phyloP scores from a whole-genome alignment of 805 yeast species.

The Metschnikowia lochheadii region DNA sequence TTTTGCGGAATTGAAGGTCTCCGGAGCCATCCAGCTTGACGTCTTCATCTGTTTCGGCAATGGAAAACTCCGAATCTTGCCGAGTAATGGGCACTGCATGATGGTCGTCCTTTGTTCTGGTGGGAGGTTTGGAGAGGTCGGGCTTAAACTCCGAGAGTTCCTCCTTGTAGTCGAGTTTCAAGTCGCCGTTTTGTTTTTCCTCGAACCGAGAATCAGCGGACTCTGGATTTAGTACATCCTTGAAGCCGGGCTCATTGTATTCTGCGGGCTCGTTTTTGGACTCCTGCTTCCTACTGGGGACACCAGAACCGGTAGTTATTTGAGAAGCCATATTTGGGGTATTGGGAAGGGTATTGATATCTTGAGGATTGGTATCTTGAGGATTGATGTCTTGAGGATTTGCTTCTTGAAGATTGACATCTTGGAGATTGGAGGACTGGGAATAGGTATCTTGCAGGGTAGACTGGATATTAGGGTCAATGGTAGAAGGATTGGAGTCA shows the following conservation, averaged over 20 bases:
- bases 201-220: background rate
- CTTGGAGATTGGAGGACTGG: no score
- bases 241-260: background rate
- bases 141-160: background rate
- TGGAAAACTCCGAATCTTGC: background rate
- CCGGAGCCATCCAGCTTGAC: constrained; percentile 9
- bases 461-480: no score
- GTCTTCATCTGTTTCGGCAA: background rate
- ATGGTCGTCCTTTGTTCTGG: background rate
- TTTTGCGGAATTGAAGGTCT: constrained; percentile 35
- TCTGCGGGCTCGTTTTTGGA: background rate
- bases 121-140: background rate
- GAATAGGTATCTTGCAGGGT: no score
- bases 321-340: no score
- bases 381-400: background rate
- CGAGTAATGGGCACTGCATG: constrained; percentile 1
- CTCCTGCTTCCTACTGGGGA: no score
- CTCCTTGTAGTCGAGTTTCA: background rate
- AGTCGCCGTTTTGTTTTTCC: background rate
- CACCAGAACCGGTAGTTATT: no score
- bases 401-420: no score
- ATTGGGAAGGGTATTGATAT: background rate
- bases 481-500: no score
- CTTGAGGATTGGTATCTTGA: background rate
- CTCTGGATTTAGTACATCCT: background rate